Percentiles rank a stretch among this genome's conserved stretches.
Evolutionary conservation across 352 stramenopile species (phyloP).

Genomic region (Phytophthora quininea): DNA sequence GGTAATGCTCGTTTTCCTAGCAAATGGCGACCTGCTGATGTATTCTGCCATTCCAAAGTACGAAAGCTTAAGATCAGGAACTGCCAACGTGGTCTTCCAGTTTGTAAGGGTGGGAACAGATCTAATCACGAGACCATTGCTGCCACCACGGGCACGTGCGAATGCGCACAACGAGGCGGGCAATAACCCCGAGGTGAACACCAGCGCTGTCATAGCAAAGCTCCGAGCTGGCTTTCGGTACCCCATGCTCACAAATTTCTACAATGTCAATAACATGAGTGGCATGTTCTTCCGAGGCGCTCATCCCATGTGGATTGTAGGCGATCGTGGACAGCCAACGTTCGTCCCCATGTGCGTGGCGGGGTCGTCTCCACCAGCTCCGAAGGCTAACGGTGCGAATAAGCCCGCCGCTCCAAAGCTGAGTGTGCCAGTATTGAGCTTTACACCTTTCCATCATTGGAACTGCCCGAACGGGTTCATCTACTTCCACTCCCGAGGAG

Average conservation of each 20-base stretch:
- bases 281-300: slow-evolving; percentile 85
- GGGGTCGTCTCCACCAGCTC: slow-evolving; percentile 25
- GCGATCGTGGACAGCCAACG: slow-evolving; percentile 64
- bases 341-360: slow-evolving; percentile 83
- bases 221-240: slow-evolving; percentile 84
- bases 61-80: slow-evolving; percentile 28
- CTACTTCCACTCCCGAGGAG: slow-evolving; percentile 86
- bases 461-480: slow-evolving; percentile 90
- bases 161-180: slow-evolving; percentile 54
- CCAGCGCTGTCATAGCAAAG: slow-evolving; percentile 70
- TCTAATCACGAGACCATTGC: slow-evolving; percentile 77
- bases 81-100: slow-evolving; percentile 47
- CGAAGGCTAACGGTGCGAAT: slow-evolving; percentile 24
- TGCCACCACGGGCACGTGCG: slow-evolving; percentile 62
- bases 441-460: slow-evolving; percentile 88
- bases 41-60: slow-evolving; percentile 69
- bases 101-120: slow-evolving; percentile 75
- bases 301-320: slow-evolving; percentile 85
- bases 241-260: slow-evolving; percentile 83
- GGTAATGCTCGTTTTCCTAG: slow-evolving; percentile 85
- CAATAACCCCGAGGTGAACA: slow-evolving; percentile 66
- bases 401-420: slow-evolving; percentile 41
- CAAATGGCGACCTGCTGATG: slow-evolving; percentile 85
- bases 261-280: slow-evolving; percentile 88
- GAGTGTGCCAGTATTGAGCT: slow-evolving; percentile 84